Percentiles rank a stretch among this genome's conserved stretches.
Conservation (phyloP, 2,329 filamentous ascomycete genomes). For the Ophiosphaerella korrae region DNA sequence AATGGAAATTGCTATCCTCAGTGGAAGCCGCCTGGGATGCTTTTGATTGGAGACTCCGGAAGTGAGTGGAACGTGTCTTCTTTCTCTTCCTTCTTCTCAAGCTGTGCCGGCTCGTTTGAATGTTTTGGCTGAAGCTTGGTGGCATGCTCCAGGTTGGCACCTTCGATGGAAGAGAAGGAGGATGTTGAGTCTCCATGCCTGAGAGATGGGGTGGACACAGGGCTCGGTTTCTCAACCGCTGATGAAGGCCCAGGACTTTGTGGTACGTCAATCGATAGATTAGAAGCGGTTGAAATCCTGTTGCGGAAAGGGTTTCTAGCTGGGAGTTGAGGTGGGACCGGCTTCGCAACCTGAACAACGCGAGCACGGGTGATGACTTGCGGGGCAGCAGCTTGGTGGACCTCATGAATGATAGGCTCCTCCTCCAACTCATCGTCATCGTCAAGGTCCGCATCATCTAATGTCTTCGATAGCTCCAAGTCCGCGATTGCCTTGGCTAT, state of each 20-base stretch:
- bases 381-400: constrained; percentile 66
- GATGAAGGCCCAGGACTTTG: constrained; percentile 27
- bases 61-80: constrained; percentile 51
- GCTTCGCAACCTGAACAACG: constrained; percentile 83
- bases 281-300: constrained; percentile 42
- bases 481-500: constrained; percentile 12
- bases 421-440: constrained; percentile 54
- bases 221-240: constrained; percentile 31
- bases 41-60: constrained; percentile 42
- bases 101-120: constrained; percentile 17
- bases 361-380: constrained; percentile 76
- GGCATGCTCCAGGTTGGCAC: constrained; percentile 35
- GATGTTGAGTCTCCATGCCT: constrained; percentile 42
- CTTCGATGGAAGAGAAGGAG: constrained; percentile 41
- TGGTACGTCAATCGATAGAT: constrained; percentile 27
- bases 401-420: constrained; percentile 72
- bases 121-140: constrained; percentile 34
- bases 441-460: constrained; percentile 55
- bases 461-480: constrained; percentile 24
- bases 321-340: constrained; percentile 77
- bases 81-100: constrained; percentile 29
- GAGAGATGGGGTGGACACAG: constrained; percentile 42
- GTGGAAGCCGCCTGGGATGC: constrained; percentile 40
- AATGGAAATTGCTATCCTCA: background rate
- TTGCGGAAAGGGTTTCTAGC: constrained; percentile 70